phyloP scores from a whole-genome alignment of 768 basidiomycete genomes.

The Auriscalpium microsporum region DNA sequence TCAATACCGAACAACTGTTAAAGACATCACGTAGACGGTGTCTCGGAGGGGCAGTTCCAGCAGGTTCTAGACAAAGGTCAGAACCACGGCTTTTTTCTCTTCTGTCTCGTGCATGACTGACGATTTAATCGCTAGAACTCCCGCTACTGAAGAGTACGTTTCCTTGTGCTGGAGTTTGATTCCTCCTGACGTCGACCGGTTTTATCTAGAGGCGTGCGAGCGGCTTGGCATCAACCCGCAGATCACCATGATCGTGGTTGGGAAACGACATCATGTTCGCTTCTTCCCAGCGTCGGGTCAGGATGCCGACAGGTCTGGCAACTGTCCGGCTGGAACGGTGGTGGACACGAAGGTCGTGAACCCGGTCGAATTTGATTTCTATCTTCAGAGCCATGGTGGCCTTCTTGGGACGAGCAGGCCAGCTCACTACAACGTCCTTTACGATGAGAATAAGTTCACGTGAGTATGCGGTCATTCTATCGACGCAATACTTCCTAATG shows the following conservation, averaged over 20 bases:
- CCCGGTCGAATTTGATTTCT: conserved; percentile 71
- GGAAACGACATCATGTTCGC: conserved; percentile 65
- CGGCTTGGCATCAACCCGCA: conserved; percentile 50
- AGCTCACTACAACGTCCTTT: conserved; percentile 46
- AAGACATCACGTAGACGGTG: conserved; percentile 31
- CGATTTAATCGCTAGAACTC: conserved; percentile 36
- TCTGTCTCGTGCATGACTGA: background rate
- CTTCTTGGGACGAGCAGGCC: conserved; percentile 69
- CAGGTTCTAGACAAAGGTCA: conserved; percentile 45
- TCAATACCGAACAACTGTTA: background rate
- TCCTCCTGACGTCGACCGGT: background rate
- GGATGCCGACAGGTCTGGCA: conserved; percentile 59
- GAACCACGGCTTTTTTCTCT: conserved; percentile 6
- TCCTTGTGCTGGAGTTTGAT: background rate
- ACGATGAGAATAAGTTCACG: conserved; percentile 55
- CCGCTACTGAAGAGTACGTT: conserved; percentile 46
- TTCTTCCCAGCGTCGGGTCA: conserved; percentile 41
- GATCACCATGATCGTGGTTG: conserved; percentile 74
- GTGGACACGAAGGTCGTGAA: conserved; percentile 63
- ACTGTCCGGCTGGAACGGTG: conserved; percentile 72
- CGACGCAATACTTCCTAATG: conserved; percentile 4
- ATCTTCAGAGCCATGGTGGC: conserved; percentile 70
- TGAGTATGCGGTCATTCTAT: conserved; percentile 21
- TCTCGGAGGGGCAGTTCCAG: conserved; percentile 48
- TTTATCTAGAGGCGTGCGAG: conserved; percentile 50